Evolutionary conservation across 768 basidiomycete genomes (phyloP).

Genomic region (Suillus variegatus): DNA sequence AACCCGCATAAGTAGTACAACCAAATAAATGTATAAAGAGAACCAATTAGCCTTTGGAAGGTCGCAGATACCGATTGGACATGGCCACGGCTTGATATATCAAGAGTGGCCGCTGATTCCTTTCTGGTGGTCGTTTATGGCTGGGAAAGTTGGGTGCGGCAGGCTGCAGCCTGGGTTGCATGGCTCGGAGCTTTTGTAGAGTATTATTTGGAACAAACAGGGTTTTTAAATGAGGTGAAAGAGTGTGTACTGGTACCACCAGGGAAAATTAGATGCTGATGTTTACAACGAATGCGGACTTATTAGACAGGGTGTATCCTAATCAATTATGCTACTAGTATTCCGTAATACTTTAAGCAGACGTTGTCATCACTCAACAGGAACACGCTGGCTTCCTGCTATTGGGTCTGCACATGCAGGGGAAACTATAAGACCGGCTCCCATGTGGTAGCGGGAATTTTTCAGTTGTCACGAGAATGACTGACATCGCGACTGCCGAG

Average conservation of each 20-base stretch:
- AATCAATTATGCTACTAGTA: neutral
- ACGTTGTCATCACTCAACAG: neutral
- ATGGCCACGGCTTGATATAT: neutral
- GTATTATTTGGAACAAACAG: neutral
- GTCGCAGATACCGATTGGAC: neutral
- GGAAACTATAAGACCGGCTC: neutral
- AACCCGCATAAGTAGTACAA: too few species aligned
- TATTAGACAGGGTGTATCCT: neutral
- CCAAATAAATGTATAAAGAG: neutral
- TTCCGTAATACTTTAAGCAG: neutral
- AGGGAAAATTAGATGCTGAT: neutral
- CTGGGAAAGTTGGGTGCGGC: neutral
- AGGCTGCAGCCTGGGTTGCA: neutral
- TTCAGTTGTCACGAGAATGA: conserved; percentile 14
- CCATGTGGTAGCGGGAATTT: neutral
- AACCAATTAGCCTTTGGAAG: neutral
- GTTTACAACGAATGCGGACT: neutral
- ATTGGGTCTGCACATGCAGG: neutral
- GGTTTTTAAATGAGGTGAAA: neutral
- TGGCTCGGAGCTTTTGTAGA: neutral
- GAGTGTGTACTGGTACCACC: neutral
- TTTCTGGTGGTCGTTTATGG: neutral
- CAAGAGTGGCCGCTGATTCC: neutral
- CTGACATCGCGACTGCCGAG: conserved; percentile 38
- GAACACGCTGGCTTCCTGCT: neutral